phyloP scores from a whole-genome alignment of 139 green algal genomes.

The Chlorella sp. region DNA sequence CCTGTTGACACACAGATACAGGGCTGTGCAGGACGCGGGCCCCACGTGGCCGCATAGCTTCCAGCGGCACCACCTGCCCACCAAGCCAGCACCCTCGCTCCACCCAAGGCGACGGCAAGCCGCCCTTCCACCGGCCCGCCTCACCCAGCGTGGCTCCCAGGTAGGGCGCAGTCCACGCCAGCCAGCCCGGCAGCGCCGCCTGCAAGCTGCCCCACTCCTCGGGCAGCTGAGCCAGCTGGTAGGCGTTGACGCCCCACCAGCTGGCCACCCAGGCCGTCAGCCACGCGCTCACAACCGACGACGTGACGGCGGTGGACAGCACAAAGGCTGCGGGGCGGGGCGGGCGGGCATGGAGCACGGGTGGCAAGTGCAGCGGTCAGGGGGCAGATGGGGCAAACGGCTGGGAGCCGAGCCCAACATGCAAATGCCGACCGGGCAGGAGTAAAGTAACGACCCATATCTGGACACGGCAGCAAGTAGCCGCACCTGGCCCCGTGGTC shows the following conservation, averaged over 20 bases:
- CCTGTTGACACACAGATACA: too few relatives aligned
- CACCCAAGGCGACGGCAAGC: neutral
- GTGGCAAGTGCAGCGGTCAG: too few relatives aligned
- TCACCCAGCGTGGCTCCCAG: constrained; percentile 11
- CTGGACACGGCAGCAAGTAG: too few relatives aligned
- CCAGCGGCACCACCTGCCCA: neutral
- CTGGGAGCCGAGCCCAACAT: too few relatives aligned
- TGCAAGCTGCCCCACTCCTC: neutral
- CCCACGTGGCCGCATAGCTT: too few relatives aligned
- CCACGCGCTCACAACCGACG: neutral
- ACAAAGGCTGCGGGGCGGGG: neutral
- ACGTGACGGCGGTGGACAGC: neutral
- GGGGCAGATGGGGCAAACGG: too few relatives aligned
- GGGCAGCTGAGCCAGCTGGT: constrained; percentile 20
- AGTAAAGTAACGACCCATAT: too few relatives aligned
- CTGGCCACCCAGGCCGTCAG: neutral
- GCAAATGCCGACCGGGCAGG: neutral
- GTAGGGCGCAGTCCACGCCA: constrained; percentile 18
- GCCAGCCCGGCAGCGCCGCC: neutral
- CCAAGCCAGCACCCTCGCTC: neutral
- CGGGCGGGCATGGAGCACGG: neutral
- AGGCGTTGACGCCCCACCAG: neutral
- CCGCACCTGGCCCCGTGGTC: neutral
- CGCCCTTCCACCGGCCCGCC: neutral
- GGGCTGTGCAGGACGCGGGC: too few relatives aligned